phyloP scores from a whole-genome alignment of 2,329 filamentous ascomycete species.

The Phoma sp. region DNA sequence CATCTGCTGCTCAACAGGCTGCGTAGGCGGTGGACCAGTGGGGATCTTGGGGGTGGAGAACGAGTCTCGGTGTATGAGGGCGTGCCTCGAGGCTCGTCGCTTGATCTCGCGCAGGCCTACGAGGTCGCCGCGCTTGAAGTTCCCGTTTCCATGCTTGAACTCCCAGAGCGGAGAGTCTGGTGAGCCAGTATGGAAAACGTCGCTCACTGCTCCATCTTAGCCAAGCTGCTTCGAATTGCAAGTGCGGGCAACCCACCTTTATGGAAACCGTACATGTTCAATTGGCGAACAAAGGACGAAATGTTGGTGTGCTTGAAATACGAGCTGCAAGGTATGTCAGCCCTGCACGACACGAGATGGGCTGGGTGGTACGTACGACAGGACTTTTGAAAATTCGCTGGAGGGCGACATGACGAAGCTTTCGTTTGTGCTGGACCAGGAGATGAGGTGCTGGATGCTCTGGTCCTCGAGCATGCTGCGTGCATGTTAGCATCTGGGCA shows the following conservation, averaged over 20 bases:
- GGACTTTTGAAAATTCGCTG: constrained; percentile 95
- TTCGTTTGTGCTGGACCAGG: constrained; percentile 91
- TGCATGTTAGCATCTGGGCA: constrained; percentile 39
- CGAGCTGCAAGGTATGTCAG: constrained; percentile 66
- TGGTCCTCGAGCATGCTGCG: constrained; percentile 94
- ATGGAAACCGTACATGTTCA: constrained; percentile 99
- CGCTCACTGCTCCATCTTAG: constrained; percentile 73
- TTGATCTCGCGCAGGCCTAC: constrained; percentile 94
- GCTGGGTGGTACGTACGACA: constrained; percentile 74
- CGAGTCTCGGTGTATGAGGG: constrained; percentile 89
- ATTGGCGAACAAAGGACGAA: constrained; percentile 94
- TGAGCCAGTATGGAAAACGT: constrained; percentile 94
- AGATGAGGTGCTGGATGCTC: constrained; percentile 92
- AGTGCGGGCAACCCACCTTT: constrained; percentile 71
- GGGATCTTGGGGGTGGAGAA: constrained; percentile 77
- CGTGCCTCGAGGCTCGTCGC: constrained; percentile 88
- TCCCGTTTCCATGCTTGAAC: constrained; percentile 97
- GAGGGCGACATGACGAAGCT: constrained; percentile 99
- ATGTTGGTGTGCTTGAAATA: constrained; percentile 99
- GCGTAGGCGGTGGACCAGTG: constrained; percentile 77
- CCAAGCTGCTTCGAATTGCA: constrained; percentile 6
- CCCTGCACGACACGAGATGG: constrained; percentile 37
- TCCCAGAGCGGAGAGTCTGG: constrained; percentile 97
- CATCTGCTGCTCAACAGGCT: constrained; percentile 78
- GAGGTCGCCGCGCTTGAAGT: constrained; percentile 93